These are phyloP conservation scores for Amaranthus hypochondriacus DNA, from an alignment of 148 eudicot species.

Conservation along the genomic window DNA sequence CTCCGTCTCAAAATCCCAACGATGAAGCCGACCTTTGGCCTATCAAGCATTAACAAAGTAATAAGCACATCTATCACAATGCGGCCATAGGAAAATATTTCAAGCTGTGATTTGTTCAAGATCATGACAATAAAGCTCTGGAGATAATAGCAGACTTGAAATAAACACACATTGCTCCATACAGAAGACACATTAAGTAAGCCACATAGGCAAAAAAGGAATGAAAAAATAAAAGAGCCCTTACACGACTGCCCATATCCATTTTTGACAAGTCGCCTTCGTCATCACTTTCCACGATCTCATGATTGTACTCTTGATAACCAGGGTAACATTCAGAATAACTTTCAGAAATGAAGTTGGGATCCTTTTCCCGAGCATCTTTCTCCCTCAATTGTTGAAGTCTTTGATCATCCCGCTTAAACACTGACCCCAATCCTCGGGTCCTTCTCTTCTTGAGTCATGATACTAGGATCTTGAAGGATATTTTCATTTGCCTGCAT, in stretches of 20 bases:
- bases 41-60: slow-evolving; percentile 21
- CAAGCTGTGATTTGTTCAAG: not conserved
- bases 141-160: not conserved
- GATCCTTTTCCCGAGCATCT: slow-evolving; percentile 97
- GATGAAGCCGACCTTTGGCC: slow-evolving; percentile 95
- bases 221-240: slow-evolving; percentile 23
- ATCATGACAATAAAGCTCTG: not conserved
- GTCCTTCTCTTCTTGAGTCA: slow-evolving; percentile 98
- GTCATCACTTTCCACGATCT: slow-evolving; percentile 89
- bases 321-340: slow-evolving; percentile 99
- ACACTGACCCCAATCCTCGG: slow-evolving; percentile 96
- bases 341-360: slow-evolving; percentile 96
- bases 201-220: not conserved
- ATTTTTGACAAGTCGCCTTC: slow-evolving; percentile 93
- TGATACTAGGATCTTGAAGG: slow-evolving; percentile 74
- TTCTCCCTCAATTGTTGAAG: slow-evolving; percentile 88
- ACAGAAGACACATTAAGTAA: not conserved
- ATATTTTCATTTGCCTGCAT: slow-evolving; percentile 43
- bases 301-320: slow-evolving; percentile 93
- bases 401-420: slow-evolving; percentile 89
- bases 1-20: slow-evolving; percentile 96
- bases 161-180: too few species aligned
- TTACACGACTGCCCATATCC: slow-evolving; percentile 99
- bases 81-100: not conserved
- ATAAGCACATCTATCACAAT: not conserved